Evolutionary conservation across 352 stramenopile species (phyloP), one percentile per base, ranked within the genome.

Genomic region (Pythium phragmitis): DNA sequence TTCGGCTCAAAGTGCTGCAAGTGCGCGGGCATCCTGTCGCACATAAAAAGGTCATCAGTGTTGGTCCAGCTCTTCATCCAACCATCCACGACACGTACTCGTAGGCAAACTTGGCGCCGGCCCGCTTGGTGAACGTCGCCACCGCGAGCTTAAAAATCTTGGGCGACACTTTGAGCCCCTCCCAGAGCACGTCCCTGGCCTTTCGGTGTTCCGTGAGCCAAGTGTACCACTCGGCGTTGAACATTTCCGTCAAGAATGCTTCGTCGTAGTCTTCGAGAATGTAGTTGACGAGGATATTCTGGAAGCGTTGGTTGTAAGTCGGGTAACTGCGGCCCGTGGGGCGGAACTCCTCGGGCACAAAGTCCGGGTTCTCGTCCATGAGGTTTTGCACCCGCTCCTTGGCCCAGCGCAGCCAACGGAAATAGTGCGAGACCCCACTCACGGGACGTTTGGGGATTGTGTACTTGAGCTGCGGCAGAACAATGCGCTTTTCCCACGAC

Each of bases 1-100:
- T 99, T 98, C 26, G 82, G 80, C 63, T 89, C 79, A 55, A 90
- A 88, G 50, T 87, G 77, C 28, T 79, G 69, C 47, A 82, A 46
- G 59, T 83, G 54, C 57, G 61, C 62, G 2, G 82, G 82, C 28
- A 73, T 84, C 43, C 71, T 72, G 39, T 70, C 39, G 14, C 36
- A 54, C 16, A 23, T 33, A 46, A 51, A 42, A 34, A 30, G 21
- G 4, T 30, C 26, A 5, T 42, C 3, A 39, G 14, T 21, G 11
- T 42, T 42, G 11, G 2, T 42, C 37, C 41, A 39, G 21, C 5
- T 6, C 36, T 19, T 30, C 26, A 14, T 45, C 13, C 12, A 1
- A 0, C 11, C 54, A 43, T 51, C n/a, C 6, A 5, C 4, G 26
- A 5, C 2, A 72, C 65, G 33, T 60, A 79, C 72, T 57, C 61